phyloP scores from a whole-genome alignment of 495 filamentous ascomycete genomes.

The Penicillium waksmanii region DNA sequence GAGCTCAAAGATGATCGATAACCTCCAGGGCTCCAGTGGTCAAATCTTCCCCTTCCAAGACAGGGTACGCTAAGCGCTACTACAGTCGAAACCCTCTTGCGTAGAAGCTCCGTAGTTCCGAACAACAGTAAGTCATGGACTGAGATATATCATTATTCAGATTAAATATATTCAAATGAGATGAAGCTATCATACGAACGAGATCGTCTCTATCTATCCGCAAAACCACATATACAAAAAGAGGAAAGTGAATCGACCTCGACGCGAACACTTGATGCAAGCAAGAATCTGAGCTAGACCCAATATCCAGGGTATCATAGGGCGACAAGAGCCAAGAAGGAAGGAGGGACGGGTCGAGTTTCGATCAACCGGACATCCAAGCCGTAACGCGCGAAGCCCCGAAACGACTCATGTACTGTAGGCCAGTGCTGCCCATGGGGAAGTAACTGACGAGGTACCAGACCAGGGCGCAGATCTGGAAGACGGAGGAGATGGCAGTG shows the following conservation, averaged over 20 bases:
- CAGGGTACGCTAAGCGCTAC: no score
- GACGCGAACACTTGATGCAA: background rate
- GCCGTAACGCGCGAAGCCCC: constrained; percentile 81
- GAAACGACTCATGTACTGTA: constrained; percentile 84
- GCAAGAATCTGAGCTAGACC: background rate
- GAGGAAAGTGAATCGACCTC: background rate
- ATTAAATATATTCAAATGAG: background rate
- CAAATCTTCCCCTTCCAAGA: no score
- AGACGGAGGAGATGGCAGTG: constrained; percentile 79
- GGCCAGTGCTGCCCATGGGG: constrained; percentile 88
- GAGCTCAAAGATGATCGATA: no score
- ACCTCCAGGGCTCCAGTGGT: no score
- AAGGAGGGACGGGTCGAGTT: background rate
- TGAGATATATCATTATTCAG: background rate
- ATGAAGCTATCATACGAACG: background rate
- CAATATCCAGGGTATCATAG: background rate
- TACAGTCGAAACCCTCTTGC: no score
- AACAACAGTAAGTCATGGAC: background rate
- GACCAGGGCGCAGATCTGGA: constrained; percentile 78
- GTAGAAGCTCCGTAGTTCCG: background rate
- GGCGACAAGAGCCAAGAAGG: background rate
- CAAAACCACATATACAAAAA: background rate
- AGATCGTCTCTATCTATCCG: background rate
- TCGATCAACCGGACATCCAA: constrained; percentile 80
- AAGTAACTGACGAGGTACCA: constrained; percentile 99